Base-by-base conservation (phyloP, 2,329 filamentous ascomycete genomes). In the Cladobotryum protrusum region DNA sequence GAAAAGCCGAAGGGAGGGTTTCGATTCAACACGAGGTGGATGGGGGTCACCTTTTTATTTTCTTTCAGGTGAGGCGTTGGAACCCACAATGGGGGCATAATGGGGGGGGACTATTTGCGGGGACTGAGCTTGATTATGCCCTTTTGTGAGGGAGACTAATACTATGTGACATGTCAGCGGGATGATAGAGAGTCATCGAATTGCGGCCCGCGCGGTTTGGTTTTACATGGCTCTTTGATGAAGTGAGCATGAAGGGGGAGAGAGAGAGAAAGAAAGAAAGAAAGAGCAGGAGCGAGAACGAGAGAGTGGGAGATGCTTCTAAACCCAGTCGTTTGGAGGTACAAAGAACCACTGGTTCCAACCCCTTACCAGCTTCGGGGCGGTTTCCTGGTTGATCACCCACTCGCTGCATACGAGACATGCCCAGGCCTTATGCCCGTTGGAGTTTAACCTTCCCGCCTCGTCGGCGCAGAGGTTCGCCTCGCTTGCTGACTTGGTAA, bases 321-420 rank as follows among this genome's bases (percentile, higher is more conserved):
- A 37, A 37, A 2, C 12, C 35, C 35, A 37, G 15, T n/a, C 11
- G 14, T 37, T 5, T 5, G 35, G 35, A n/a, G 47, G 40, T 19
- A 43, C 9, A 12, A 53, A 51, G 49, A 55, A 55, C 45, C 62
- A 47, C 9, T 32, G n/a, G 3, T 47, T 12, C 51, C 53, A 56
- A 9, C 59, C 59, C 5, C 50, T 43, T 3, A 65, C 50, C 7
- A 60, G 43, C 6, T 41, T 45, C 37, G 29, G 6, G 14, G 43
- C 48, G 35, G 56, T 58, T 40, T 33, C n/a, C 47, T 64, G 59
- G 37, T 65, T 63, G 33, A 59, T 53, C 18, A 66, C 63, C 59
- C 58, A 62, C 17, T 58, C 59, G 36, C 54, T 59, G 53, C 70
- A 72, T 5, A 56, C 57, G 41, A 69, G 47, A 50, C 70, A 73